Evolutionary conservation across 1,284 basidiomycete species (phyloP), one percentile per base, ranked within the genome.

Genomic region (Papiliotrema laurentii): DNA sequence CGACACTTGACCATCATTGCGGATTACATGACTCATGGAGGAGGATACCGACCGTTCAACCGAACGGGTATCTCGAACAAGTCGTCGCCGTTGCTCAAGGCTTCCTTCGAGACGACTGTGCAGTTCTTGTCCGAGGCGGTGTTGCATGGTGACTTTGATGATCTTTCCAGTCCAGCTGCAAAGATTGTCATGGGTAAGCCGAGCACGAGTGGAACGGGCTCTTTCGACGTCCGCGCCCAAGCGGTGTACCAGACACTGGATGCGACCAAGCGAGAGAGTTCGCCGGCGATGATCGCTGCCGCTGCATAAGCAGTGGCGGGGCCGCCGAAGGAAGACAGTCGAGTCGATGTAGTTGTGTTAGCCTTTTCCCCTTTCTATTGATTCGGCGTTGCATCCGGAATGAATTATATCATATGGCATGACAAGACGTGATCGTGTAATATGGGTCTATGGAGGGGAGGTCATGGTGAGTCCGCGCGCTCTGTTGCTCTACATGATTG

Each of bases 11-110:
- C 93, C 66, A 80, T 99, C 54, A 97, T 99, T 69, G 96, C 96
- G 28, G 96, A 99, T 74, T 99, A 98, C 73, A 97, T 97, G 92
- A 98, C 96, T 0, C 96, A 93, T 67, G 89, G 92, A 44, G 96
- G 96, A 39, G 91, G 88, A 22, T 99, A 94, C 79, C 89, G 89
- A 72, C 92, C 96, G 2, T 99, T 98, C 78, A 98, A 97, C 74
- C 85, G 96, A 45, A 90, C 86, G 53, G 96, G 96, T 57, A 87
- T 98, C 52, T 85, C 89, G 19, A 84, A 86, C 49, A 89, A 90
- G 70, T 84, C 89, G 7, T 96, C 92, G 24, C 91, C 94, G 3
- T 79, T 98, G 41, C 82, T 97, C 54, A 98, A 98, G 75, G 94
- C 96, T 2, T 93, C 89, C 5, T 99, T 89, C 74, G 96, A 98